Percentiles rank a stretch among this genome's conserved stretches.
Evolutionary conservation across 2,329 filamentous ascomycete genomes (phyloP).

Genomic region (Pestalotiopsis sp.): DNA sequence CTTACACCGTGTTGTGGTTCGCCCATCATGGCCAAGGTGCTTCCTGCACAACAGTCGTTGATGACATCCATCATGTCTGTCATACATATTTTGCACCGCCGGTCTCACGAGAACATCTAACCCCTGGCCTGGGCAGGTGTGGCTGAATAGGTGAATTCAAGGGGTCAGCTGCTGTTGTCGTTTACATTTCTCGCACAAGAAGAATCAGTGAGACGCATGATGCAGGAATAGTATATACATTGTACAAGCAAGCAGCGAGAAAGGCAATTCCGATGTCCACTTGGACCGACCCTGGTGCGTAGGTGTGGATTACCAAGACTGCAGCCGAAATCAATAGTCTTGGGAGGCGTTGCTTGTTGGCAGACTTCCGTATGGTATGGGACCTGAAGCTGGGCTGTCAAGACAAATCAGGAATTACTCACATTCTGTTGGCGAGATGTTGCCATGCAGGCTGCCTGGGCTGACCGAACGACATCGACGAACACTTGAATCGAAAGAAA

Average conservation of each 20-base stretch:
- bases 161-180: background rate
- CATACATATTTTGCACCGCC: background rate
- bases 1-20: background rate
- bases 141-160: background rate
- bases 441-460: background rate
- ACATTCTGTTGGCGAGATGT: background rate
- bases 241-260: background rate
- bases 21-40: background rate
- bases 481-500: background rate
- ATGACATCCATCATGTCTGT: background rate
- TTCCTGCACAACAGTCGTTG: background rate
- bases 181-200: background rate
- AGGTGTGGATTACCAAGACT: background rate
- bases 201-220: background rate
- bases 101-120: background rate
- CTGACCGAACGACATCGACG: background rate
- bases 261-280: background rate
- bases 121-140: background rate
- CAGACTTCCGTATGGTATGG: background rate
- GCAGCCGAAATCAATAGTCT: slow-evolving; percentile 10
- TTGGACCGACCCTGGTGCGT: background rate
- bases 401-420: background rate
- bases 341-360: background rate
- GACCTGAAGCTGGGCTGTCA: background rate
- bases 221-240: background rate